These are phyloP conservation scores for Agrocybe praecox DNA, from an alignment of 768 basidiomycete species.

Conservation along the genomic window DNA sequence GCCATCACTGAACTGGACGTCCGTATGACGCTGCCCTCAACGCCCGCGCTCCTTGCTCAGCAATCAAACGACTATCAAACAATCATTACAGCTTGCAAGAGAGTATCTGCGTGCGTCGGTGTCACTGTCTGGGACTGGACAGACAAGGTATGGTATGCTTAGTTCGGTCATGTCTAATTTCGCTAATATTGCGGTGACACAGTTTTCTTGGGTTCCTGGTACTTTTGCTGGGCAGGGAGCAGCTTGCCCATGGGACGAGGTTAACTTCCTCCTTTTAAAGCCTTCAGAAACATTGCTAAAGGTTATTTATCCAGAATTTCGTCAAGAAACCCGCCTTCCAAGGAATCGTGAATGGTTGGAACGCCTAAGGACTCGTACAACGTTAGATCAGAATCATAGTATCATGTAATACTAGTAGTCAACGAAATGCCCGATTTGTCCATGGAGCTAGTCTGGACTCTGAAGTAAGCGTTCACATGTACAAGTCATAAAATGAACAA, in stretches of 20 bases:
- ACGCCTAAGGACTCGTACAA: neutral
- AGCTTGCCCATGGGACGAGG: slow-evolving; percentile 41
- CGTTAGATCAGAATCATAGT: too few relatives aligned
- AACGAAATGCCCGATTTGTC: neutral
- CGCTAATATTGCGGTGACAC: neutral
- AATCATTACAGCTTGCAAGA: slow-evolving; percentile 55
- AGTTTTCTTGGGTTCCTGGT: slow-evolving; percentile 44
- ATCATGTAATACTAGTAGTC: too few relatives aligned
- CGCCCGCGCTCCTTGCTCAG: slow-evolving; percentile 47
- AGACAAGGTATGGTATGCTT: slow-evolving; percentile 32
- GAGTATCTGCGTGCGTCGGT: slow-evolving; percentile 41
- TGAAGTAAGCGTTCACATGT: too few relatives aligned
- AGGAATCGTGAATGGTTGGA: slow-evolving; percentile 43
- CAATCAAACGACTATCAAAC: slow-evolving; percentile 61
- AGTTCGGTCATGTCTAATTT: neutral
- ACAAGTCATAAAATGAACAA: too few relatives aligned
- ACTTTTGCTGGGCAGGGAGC: slow-evolving; percentile 41
- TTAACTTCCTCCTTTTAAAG: slow-evolving; percentile 3
- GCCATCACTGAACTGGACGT: slow-evolving; percentile 73
- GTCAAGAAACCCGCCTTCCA: slow-evolving; percentile 47
- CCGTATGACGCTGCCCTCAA: slow-evolving; percentile 58
- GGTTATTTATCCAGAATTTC: slow-evolving; percentile 30
- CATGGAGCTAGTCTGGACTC: too few relatives aligned
- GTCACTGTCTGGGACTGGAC: slow-evolving; percentile 51
- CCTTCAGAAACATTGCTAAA: neutral